Base-by-base conservation (phyloP, 2,329 filamentous ascomycete species). In the Aureobasidium zeae region DNA sequence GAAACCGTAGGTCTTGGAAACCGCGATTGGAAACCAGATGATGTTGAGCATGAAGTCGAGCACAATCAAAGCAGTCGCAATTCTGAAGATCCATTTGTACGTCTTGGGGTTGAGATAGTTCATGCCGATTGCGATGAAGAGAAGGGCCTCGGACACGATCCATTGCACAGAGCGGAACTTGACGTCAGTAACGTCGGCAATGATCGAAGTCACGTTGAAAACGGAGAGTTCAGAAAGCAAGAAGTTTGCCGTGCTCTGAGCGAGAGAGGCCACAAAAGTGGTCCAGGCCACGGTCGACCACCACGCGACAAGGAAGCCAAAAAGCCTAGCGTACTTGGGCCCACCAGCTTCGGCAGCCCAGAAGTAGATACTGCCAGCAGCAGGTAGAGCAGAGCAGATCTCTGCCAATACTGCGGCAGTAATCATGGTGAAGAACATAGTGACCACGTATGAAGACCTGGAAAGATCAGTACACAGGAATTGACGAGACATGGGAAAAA, bases 271-370 rank as follows among this genome's bases (percentile, higher is more conserved):
- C 24, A 59, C 53, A 44, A 64, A 64, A 5, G 62, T 77, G 2
- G 74, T 78, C 74, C 74, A 78, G 1, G 75, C 74, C 0, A 74
- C 77, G 0, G 73, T 76, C 52, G 70, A 74, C 74, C 74, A 78
- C 74, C 74, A 78, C 0, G 74, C 74, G n/a, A 77, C 74, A n/a
- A 76, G 59, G 54, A 76, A 77, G 13, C 74, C 74, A 43, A 77
- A 66, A 0, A 77, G 60, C 20, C 74, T 59, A n/a, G 74, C 73
- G 50, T 64, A 77, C 16, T 64, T 64, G 19, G 67, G 70, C 4
- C 74, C 74, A 31, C 73, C 74, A 13, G 73, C 64, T 51, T 77
- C 74, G 29, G 74, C 74, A n/a, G 74, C 74, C 74, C 74, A 77
- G 51, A 77, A 65, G 48, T 77, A 77, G 53, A 77, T 77, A 2